Evolutionary conservation across 345 rosid genomes (phyloP), one percentile per base, ranked within the genome.

Genomic region (Barbarea vulgaris): DNA sequence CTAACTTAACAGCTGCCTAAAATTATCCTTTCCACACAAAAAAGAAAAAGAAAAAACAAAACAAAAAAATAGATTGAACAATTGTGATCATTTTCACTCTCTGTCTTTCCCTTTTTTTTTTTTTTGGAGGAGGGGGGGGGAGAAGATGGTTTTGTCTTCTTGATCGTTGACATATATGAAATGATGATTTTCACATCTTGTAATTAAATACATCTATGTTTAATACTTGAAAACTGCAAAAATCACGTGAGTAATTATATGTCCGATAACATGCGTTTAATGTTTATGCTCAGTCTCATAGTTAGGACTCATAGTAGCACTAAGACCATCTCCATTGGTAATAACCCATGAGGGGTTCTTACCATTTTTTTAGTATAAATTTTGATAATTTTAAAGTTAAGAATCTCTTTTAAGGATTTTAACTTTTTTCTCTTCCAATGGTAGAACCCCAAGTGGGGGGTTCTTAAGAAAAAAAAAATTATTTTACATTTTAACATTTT

Each of bases 1-100:
- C 68, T 58, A 3, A 30, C 10, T 65, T 47, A 52, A 24, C 24
- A 55, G 5, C 42, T 52, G 41, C 57, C 69, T 55, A 68, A 59
- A 22, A 15, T 25, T 18, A 66, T 50, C 36, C 42, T 14, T 4
- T 27, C 34, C 27, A 47, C 67, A 8, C 22, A 19, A 33, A 24
- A 24, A 1, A 24, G 25, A 24, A 24, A 24, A 24, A 24, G 25
- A 24, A 24, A n/a, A 25, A 19, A 21, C 34, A 37, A 5, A 2
- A 51, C 21, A 51, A 50, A 4, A 8, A 36, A 72, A 42, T 56
- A 42, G 15, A 36, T 46, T 10, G 36, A n/a, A 36, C 12, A 6
- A 62, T 65, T 64, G 39, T 44, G 24, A n/a, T 24, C 52, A 27
- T 27, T 27, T 27, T 3, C 28, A 27, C 28, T 4, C 28, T 27